Conservation (phyloP, 208 protist genomes). For the Leptomonas pyrrhocoris region DNA sequence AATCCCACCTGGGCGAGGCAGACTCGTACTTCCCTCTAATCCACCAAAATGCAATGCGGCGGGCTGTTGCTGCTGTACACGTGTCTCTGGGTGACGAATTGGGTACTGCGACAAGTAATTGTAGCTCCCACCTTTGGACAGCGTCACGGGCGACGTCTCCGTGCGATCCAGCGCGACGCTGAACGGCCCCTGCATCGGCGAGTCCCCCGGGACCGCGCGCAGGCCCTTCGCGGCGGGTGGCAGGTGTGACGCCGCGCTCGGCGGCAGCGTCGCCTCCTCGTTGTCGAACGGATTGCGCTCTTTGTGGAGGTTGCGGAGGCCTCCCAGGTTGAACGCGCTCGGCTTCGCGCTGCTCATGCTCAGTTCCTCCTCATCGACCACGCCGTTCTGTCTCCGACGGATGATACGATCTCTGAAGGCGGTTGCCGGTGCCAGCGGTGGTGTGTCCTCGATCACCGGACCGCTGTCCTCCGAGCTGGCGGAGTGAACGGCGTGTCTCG, state of each 20-base stretch:
- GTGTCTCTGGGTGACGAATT: not conserved
- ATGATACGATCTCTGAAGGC: constrained; percentile 26
- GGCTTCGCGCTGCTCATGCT: constrained; percentile 6
- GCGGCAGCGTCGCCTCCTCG: constrained; percentile 2
- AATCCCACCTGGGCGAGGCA: constrained; percentile 1
- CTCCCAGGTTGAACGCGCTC: constrained; percentile 24
- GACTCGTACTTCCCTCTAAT: constrained; percentile 1
- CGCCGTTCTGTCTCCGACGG: constrained; percentile 9
- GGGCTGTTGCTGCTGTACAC: constrained; percentile 8
- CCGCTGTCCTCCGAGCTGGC: constrained; percentile 35
- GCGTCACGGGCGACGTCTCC: constrained; percentile 5
- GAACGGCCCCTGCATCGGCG: constrained; percentile 1
- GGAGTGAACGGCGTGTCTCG: not conserved
- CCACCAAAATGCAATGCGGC: constrained; percentile 9
- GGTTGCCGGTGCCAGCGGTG: constrained; percentile 20
- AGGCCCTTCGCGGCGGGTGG: constrained; percentile 1
- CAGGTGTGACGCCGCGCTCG: constrained; percentile 10
- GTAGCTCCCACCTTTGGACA: constrained; percentile 10
- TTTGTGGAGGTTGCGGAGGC: not conserved
- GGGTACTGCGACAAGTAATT: constrained; percentile 16
- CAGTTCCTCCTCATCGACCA: constrained; percentile 1
- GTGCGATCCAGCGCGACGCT: not conserved
- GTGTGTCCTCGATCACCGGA: constrained; percentile 33
- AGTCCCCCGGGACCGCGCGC: not conserved
- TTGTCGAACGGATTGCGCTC: not conserved